Conservation (phyloP, 2,329 filamentous ascomycete genomes). For the Ramularia collo-cygni region DNA sequence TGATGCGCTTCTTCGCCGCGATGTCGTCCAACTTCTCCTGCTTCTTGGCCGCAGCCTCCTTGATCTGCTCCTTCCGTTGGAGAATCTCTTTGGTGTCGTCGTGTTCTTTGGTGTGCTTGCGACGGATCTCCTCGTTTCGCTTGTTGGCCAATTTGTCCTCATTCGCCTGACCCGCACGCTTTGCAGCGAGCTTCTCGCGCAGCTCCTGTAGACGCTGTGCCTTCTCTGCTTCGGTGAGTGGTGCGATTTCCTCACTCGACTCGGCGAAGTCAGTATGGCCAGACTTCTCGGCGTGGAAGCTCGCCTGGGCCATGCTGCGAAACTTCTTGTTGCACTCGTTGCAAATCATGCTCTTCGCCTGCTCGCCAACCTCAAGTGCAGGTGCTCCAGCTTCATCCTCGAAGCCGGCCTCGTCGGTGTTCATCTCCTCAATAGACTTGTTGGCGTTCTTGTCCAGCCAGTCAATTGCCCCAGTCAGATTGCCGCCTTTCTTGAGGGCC, state of each 20-base stretch:
- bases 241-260: slow-evolving; percentile 84
- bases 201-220: slow-evolving; percentile 70
- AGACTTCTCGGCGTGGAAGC: slow-evolving; percentile 86
- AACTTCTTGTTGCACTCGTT: slow-evolving; percentile 94
- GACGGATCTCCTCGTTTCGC: slow-evolving; percentile 75
- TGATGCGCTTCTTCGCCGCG: slow-evolving; percentile 80
- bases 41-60: slow-evolving; percentile 79
- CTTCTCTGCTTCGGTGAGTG: slow-evolving; percentile 88
- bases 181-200: slow-evolving; percentile 62
- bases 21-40: slow-evolving; percentile 80
- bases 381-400: slow-evolving; percentile 44
- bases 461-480: slow-evolving; percentile 75
- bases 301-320: slow-evolving; percentile 69
- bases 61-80: slow-evolving; percentile 79
- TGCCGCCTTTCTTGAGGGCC: slow-evolving; percentile 76
- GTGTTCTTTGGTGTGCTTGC: slow-evolving; percentile 81
- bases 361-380: slow-evolving; percentile 62
- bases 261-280: slow-evolving; percentile 88
- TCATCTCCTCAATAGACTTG: slow-evolving; percentile 75
- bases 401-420: slow-evolving; percentile 38
- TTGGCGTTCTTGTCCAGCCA: slow-evolving; percentile 93
- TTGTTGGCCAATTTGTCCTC: slow-evolving; percentile 76
- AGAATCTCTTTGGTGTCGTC: slow-evolving; percentile 89
- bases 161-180: slow-evolving; percentile 60
- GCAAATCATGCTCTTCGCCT: slow-evolving; percentile 77